phyloP scores from a whole-genome alignment of 2,329 filamentous ascomycete species.

The Coleophoma crateriformis region DNA sequence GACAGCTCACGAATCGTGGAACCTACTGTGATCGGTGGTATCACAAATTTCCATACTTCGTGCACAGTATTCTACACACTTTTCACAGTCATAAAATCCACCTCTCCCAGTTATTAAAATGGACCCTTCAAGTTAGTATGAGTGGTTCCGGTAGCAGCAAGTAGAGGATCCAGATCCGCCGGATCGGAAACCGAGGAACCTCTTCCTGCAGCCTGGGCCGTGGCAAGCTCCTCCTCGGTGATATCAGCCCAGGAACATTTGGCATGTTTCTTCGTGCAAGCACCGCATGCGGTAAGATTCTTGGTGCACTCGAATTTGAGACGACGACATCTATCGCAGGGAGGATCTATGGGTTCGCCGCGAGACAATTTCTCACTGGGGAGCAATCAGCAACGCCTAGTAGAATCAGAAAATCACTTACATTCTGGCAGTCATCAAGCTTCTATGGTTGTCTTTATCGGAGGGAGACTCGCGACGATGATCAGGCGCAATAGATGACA shows the following conservation, averaged over 20 bases:
- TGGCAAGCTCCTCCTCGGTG: constrained; percentile 59
- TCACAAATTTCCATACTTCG: too few species aligned
- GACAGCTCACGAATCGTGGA: too few species aligned
- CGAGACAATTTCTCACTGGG: constrained; percentile 59
- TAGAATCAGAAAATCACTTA: neutral
- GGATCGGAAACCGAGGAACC: neutral
- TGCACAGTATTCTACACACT: too few species aligned
- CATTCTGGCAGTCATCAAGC: constrained; percentile 67
- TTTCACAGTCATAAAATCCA: too few species aligned
- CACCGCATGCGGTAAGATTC: constrained; percentile 79
- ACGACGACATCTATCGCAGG: constrained; percentile 77
- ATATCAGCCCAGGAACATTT: constrained; percentile 83
- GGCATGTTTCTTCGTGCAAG: constrained; percentile 85
- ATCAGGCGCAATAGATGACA: neutral
- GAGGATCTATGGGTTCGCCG: constrained; percentile 71
- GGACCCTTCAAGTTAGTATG: too few species aligned
- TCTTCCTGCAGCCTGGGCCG: neutral
- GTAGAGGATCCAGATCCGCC: neutral
- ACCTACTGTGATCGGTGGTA: too few species aligned
- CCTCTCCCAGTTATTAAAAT: too few species aligned
- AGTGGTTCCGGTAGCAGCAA: neutral
- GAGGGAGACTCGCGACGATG: constrained; percentile 23
- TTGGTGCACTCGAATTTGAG: constrained; percentile 79
- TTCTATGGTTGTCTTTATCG: constrained; percentile 36
- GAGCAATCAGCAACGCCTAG: neutral